These are phyloP conservation scores for Alternaria panax DNA, from an alignment of 2,329 filamentous ascomycete genomes.

Conservation along the genomic window DNA sequence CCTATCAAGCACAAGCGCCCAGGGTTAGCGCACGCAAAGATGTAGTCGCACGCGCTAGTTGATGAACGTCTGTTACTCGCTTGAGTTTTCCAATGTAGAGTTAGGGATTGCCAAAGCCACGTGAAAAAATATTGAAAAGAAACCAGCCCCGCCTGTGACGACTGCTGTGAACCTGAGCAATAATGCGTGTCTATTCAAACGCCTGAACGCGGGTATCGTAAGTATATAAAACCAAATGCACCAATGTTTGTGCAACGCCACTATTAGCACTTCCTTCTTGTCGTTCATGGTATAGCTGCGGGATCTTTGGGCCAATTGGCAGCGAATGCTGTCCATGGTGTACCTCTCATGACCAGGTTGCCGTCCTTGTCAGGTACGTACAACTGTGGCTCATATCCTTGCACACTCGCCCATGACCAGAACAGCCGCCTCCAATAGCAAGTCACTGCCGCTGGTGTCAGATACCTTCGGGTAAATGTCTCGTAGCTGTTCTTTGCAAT, in stretches of 20 bases:
- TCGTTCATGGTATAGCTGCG: conserved; percentile 35
- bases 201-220: conserved; percentile 29
- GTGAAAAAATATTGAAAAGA: neutral
- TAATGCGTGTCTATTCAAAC: conserved; percentile 11
- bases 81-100: neutral
- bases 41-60: neutral
- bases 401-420: conserved; percentile 40
- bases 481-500: conserved; percentile 44
- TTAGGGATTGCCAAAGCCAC: neutral
- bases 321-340: conserved; percentile 46
- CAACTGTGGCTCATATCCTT: conserved; percentile 41
- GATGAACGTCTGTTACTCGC: neutral
- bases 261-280: conserved; percentile 4
- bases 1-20: neutral
- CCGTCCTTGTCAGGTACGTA: conserved; percentile 34
- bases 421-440: conserved; percentile 47
- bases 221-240: conserved; percentile 16
- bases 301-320: conserved; percentile 46
- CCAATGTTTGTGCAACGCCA: conserved; percentile 24
- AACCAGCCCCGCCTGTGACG: neutral
- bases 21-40: neutral
- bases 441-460: conserved; percentile 45
- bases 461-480: conserved; percentile 40
- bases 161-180: neutral
- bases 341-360: conserved; percentile 40